Evolutionary conservation across 441 rosid species (phyloP).

Genomic region (Aquilaria agallochum): DNA sequence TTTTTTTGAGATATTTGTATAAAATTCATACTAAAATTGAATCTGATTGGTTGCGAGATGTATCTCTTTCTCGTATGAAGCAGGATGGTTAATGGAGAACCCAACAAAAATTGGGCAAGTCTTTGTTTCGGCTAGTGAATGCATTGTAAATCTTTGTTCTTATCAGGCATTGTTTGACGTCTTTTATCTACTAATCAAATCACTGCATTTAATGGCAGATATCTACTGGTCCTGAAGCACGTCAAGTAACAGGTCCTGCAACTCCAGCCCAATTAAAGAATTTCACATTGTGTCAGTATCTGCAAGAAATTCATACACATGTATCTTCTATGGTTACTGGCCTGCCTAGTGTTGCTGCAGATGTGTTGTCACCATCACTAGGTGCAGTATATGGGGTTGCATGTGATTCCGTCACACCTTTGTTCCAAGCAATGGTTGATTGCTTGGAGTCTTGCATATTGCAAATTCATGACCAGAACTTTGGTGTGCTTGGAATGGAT

Average conservation of each 20-base stretch:
- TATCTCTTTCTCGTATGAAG: too few species aligned
- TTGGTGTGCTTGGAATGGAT: slow-evolving; percentile 65
- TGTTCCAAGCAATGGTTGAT: slow-evolving; percentile 92
- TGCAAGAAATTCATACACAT: slow-evolving; percentile 85
- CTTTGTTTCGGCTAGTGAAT: too few species aligned
- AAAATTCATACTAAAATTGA: too few species aligned
- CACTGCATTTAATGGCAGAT: slow-evolving; percentile 50
- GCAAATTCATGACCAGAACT: slow-evolving; percentile 92
- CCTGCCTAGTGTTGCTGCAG: slow-evolving; percentile 75
- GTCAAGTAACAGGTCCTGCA: slow-evolving; percentile 83
- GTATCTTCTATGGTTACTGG: slow-evolving; percentile 61
- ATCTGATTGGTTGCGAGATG: too few species aligned
- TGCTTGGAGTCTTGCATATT: slow-evolving; percentile 86
- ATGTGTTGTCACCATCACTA: slow-evolving; percentile 73
- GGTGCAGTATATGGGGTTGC: slow-evolving; percentile 82
- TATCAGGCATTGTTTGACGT: too few species aligned
- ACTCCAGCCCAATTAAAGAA: slow-evolving; percentile 83
- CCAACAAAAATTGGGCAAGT: too few species aligned
- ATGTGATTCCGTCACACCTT: slow-evolving; percentile 77
- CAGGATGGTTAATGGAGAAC: too few species aligned
- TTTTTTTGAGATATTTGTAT: too few species aligned
- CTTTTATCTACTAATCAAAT: neutral
- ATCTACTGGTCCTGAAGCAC: slow-evolving; percentile 95
- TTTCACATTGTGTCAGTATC: slow-evolving; percentile 85
- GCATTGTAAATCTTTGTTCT: too few species aligned